Evolutionary conservation across 352 stramenopile species (phyloP), one percentile per base, ranked within the genome.

Genomic region (Pythium aphanidermatum): DNA sequence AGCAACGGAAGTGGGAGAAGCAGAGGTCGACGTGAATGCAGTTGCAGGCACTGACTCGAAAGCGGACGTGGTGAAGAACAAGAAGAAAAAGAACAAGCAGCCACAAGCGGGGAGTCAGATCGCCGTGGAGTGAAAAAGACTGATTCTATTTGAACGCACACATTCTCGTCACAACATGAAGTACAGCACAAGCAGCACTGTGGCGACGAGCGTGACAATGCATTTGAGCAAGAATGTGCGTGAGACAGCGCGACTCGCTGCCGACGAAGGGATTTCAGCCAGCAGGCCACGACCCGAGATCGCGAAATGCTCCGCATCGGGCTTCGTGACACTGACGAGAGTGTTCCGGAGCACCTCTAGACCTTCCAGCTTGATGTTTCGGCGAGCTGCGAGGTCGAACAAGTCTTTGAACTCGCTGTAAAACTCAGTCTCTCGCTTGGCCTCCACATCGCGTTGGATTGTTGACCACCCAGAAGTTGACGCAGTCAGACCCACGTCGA

Each of bases 371-470:
- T 51, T 3, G 29, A 74, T 58, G 13, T 66, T 62, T 2, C 70
- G 71, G 5, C 64, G 59, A 29, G 51, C 39, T 14, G 80, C 76
- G 13, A 92, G 53, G 29, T 86, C 77, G 47, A 92, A 89, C 28
- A 92, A 60, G 57, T 92, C 80, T 3, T 76, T 60, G 48, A 83
- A 89, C 36, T 92, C 80, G 33, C 55, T 44, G n/a, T 69, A 56
- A 40, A 89, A 84, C 17, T 67, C 68, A 16, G 74, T 88, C 46
- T 59, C 44, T 6, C 78, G 62, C 10, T 57, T 61, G 23, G 51
- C 38, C 16, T 56, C 60, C 14, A 89, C 57, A 25, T 93, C 76
- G n/a, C 63, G 46, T 59, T 74, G 46, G 16, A 82, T 71, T 12
- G 83, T 64, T 2, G 75, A 82, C 2, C 51, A 53, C 16, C 63